Conservation (phyloP, 331 rosid species). For the Prunus yedoensis region DNA sequence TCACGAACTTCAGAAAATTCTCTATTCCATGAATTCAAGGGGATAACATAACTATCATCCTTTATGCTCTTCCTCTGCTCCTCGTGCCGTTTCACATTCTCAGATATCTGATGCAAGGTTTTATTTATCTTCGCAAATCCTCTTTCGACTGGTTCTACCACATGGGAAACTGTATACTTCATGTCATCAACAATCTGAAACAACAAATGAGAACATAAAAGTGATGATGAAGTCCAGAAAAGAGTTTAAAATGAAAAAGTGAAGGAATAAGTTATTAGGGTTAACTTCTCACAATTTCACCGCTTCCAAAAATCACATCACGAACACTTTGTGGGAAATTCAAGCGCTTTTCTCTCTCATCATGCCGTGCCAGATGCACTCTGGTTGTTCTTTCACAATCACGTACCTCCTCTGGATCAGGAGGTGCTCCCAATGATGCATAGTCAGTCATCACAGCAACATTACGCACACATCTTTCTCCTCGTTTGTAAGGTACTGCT, state of each 20-base stretch:
- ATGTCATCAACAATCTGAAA: constrained; percentile 96
- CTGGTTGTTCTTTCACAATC: constrained; percentile 75
- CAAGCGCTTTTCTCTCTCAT: constrained; percentile 62
- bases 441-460: constrained; percentile 89
- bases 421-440: constrained; percentile 82
- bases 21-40: constrained; percentile 61
- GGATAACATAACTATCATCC: constrained; percentile 77
- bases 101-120: constrained; percentile 86
- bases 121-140: constrained; percentile 77
- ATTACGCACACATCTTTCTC: constrained; percentile 96
- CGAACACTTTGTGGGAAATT: constrained; percentile 87
- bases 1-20: constrained; percentile 75
- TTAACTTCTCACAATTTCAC: constrained; percentile 78
- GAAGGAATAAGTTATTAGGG: background rate
- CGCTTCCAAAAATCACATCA: constrained; percentile 89
- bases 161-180: constrained; percentile 92
- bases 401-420: constrained; percentile 89
- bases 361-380: constrained; percentile 51
- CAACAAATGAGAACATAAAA: constrained; percentile 4
- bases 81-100: constrained; percentile 86
- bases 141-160: constrained; percentile 94
- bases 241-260: constrained; percentile 14
- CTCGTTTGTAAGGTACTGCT: constrained; percentile 91
- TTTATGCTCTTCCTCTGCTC: constrained; percentile 65
- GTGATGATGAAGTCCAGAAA: constrained; percentile 17